Conservation (phyloP, 2,329 filamentous ascomycete species). For the Fusarium chuoi region DNA sequence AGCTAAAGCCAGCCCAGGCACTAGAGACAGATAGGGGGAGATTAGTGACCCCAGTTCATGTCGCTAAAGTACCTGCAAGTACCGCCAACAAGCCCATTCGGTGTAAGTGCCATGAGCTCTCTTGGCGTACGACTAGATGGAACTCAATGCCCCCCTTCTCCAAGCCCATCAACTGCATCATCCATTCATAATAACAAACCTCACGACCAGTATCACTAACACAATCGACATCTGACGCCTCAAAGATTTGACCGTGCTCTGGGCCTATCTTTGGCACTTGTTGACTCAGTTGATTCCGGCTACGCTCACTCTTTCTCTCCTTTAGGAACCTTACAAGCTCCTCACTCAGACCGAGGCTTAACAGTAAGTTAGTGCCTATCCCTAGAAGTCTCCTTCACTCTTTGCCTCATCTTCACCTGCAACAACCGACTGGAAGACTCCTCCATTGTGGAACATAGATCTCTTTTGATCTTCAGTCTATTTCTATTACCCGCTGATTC, state of each 20-base stretch:
- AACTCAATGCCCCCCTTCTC: constrained; percentile 20
- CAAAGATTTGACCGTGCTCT: not conserved
- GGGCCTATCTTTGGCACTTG: not conserved
- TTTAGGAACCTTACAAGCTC: not conserved
- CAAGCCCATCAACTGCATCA: constrained; percentile 31
- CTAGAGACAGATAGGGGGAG: not conserved
- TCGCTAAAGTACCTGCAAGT: constrained; percentile 7
- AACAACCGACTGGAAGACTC: not conserved
- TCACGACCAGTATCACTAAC: constrained; percentile 19
- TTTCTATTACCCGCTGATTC: constrained; percentile 33
- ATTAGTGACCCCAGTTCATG: not conserved
- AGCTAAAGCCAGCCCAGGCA: not conserved
- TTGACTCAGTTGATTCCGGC: constrained; percentile 1
- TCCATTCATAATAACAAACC: constrained; percentile 23
- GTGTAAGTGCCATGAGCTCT: constrained; percentile 35
- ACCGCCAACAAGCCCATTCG: constrained; percentile 1
- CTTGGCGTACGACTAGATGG: constrained; percentile 25
- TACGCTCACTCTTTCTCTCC: constrained; percentile 6
- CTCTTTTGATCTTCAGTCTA: constrained; percentile 22
- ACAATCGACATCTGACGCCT: not conserved
- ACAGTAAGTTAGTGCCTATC: not conserved
- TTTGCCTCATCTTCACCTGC: not conserved
- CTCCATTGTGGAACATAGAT: constrained; percentile 6
- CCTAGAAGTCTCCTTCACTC: not conserved
- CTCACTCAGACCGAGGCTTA: not conserved